phyloP scores from a whole-genome alignment of 164 flowering plant species.

The Tinospora cordifolia region DNA sequence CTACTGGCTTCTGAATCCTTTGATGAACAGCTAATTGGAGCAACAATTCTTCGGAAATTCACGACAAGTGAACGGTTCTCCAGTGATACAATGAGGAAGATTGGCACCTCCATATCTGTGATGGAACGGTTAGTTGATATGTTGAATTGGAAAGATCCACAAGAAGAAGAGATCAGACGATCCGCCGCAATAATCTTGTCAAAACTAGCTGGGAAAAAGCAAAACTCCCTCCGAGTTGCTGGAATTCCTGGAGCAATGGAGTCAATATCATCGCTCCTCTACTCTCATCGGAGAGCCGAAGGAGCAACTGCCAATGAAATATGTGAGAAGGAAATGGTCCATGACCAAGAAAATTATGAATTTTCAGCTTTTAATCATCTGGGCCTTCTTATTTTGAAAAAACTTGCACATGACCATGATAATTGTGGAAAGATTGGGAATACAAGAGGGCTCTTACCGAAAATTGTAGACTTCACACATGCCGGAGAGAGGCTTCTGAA shows the following conservation, averaged over 20 bases:
- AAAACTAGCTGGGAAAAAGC: constrained; percentile 69
- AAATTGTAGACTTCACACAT: constrained; percentile 72
- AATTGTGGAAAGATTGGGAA: constrained; percentile 91
- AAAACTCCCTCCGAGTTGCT: constrained; percentile 72
- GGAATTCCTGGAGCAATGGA: constrained; percentile 93
- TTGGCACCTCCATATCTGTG: constrained; percentile 54
- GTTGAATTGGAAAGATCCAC: constrained; percentile 81
- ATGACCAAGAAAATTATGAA: constrained; percentile 41
- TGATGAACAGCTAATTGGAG: constrained; percentile 86
- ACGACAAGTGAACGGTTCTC: constrained; percentile 37
- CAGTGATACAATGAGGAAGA: constrained; percentile 69
- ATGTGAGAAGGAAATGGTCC: constrained; percentile 36
- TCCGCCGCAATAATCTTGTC: constrained; percentile 77
- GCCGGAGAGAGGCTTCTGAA: constrained; percentile 50
- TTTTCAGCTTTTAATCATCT: constrained; percentile 66
- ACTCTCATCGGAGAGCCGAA: constrained; percentile 28
- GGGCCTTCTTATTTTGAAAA: constrained; percentile 78
- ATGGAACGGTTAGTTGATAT: constrained; percentile 85
- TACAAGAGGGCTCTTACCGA: constrained; percentile 74
- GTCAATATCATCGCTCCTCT: constrained; percentile 79
- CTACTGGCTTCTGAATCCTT: constrained; percentile 58
- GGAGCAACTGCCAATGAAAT: constrained; percentile 47
- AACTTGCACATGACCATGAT: constrained; percentile 73
- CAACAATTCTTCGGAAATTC: constrained; percentile 45
- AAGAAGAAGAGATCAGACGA: constrained; percentile 68